Evolutionary conservation across 2,329 filamentous ascomycete genomes (phyloP).

Genomic region (Tetracladium maxilliforme): DNA sequence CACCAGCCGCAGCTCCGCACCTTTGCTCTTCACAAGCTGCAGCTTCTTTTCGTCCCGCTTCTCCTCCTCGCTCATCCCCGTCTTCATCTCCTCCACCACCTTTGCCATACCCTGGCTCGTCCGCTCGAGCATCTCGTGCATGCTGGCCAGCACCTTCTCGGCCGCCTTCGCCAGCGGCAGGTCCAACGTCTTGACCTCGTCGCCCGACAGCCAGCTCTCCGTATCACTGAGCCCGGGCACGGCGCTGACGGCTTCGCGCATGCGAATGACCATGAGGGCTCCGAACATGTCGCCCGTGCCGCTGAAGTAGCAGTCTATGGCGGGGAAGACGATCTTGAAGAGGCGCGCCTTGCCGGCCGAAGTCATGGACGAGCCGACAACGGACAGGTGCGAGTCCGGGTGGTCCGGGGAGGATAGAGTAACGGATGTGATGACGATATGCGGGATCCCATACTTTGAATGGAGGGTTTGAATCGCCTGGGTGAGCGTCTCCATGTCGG

Average conservation of each 20-base stretch:
- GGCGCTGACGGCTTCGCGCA: slow-evolving; percentile 63
- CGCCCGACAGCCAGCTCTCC: slow-evolving; percentile 61
- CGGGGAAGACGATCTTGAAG: slow-evolving; percentile 77
- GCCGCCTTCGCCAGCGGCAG: slow-evolving; percentile 72
- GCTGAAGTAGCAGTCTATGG: slow-evolving; percentile 85
- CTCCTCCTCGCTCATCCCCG: slow-evolving; percentile 24
- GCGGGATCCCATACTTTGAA: slow-evolving; percentile 59
- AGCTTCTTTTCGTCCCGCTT: slow-evolving; percentile 20
- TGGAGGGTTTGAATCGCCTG: slow-evolving; percentile 68
- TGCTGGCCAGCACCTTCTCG: slow-evolving; percentile 79
- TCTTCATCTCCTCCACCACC: slow-evolving; percentile 39
- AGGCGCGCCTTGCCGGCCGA: slow-evolving; percentile 54
- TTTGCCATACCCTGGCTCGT: slow-evolving; percentile 52
- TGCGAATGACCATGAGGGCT: slow-evolving; percentile 71
- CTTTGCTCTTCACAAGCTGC: slow-evolving; percentile 62
- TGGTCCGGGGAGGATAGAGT: slow-evolving; percentile 43
- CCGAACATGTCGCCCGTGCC: slow-evolving; percentile 99
- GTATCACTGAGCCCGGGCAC: slow-evolving; percentile 30
- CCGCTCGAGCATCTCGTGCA: slow-evolving; percentile 69
- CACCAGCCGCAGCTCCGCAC: slow-evolving; percentile 77
- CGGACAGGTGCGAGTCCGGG: slow-evolving; percentile 43
- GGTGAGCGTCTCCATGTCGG: slow-evolving; percentile 56
- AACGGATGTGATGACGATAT: slow-evolving; percentile 87
- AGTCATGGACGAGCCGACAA: slow-evolving; percentile 65
- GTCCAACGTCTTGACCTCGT: slow-evolving; percentile 52